A percentile compares a stretch with the other conserved stretches of the same genome.
Evolutionary conservation across 163 green algal species (phyloP).

Genomic region (Picocystis sp.): DNA sequence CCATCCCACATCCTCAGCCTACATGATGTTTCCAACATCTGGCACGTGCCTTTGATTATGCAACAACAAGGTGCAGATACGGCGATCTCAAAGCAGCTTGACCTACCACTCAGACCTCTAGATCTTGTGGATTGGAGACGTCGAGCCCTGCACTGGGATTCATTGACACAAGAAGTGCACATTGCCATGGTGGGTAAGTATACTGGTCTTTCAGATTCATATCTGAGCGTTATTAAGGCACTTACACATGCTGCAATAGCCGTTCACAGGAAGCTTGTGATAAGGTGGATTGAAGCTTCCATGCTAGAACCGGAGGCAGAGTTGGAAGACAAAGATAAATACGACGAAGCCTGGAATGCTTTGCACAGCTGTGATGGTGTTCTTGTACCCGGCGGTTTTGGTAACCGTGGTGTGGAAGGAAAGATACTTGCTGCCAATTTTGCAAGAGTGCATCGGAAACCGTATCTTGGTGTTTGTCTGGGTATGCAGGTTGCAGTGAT

Average conservation of each 20-base stretch:
- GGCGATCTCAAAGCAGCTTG: conserved; percentile 43
- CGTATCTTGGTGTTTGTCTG: conserved; percentile 97
- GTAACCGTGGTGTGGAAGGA: conserved; percentile 76
- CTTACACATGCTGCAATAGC: conserved; percentile 88
- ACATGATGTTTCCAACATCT: conserved; percentile 97
- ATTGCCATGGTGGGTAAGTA: conserved; percentile 98
- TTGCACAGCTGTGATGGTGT: conserved; percentile 63
- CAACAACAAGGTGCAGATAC: conserved; percentile 50
- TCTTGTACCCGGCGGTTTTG: conserved; percentile 94
- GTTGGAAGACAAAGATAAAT: conserved; percentile 8
- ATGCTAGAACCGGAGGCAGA: conserved; percentile 50
- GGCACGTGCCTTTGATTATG: conserved; percentile 87
- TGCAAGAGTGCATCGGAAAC: conserved; percentile 54
- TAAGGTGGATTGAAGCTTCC: conserved; percentile 80
- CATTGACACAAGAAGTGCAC: conserved; percentile 37
- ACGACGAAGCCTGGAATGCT: conserved; percentile 31
- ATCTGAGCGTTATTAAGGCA: conserved; percentile 91
- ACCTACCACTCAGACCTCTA: conserved; percentile 8
- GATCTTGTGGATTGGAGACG: conserved; percentile 3
- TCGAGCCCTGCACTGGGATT: conserved; percentile 42
- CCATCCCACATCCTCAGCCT: conserved; percentile 75
- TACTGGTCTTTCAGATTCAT: conserved; percentile 82
- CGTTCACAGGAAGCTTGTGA: conserved; percentile 56
- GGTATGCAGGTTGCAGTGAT: conserved; percentile 97
- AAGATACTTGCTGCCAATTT: conserved; percentile 87